A percentile compares a stretch with the other conserved stretches of the same genome.
Conservation (phyloP, 1,284 basidiomycete genomes). For the Cryptococcus sp. region DNA sequence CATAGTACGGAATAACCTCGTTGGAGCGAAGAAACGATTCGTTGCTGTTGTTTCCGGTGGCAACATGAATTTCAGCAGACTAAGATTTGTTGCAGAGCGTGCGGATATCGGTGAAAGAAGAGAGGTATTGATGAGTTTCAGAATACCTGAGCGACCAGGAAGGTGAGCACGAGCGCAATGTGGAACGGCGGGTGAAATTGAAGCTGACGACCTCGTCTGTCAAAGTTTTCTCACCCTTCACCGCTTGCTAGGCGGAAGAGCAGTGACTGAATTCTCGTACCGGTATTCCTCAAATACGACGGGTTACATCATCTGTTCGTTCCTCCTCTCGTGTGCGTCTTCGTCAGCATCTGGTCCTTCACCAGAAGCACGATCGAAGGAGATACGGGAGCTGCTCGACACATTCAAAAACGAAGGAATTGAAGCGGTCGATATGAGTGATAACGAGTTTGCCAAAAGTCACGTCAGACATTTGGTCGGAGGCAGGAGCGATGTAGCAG, state of each 20-base stretch:
- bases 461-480: constrained; percentile 95
- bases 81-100: constrained; percentile 96
- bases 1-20: constrained; percentile 75
- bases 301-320: constrained; percentile 82
- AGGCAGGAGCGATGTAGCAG: constrained; percentile 69
- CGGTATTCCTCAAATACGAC: constrained; percentile 67
- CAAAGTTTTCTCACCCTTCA: constrained; percentile 84
- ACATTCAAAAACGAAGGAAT: constrained; percentile 70
- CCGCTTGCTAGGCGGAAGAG: constrained; percentile 81
- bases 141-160: constrained; percentile 89
- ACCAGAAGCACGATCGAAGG: constrained; percentile 60
- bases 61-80: constrained; percentile 97
- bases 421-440: constrained; percentile 83
- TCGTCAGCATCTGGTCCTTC: constrained; percentile 50
- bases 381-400: constrained; percentile 68
- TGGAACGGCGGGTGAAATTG: neutral
- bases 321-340: constrained; percentile 68
- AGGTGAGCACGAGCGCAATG: constrained; percentile 59
- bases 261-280: constrained; percentile 97
- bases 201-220: neutral
- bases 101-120: constrained; percentile 94
- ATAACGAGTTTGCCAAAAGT: constrained; percentile 93
- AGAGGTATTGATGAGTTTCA: constrained; percentile 89
- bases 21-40: constrained; percentile 81
- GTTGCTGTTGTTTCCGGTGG: constrained; percentile 93